Conservation (phyloP, 2,329 filamentous ascomycete species). For the Hysterium pulicare region DNA sequence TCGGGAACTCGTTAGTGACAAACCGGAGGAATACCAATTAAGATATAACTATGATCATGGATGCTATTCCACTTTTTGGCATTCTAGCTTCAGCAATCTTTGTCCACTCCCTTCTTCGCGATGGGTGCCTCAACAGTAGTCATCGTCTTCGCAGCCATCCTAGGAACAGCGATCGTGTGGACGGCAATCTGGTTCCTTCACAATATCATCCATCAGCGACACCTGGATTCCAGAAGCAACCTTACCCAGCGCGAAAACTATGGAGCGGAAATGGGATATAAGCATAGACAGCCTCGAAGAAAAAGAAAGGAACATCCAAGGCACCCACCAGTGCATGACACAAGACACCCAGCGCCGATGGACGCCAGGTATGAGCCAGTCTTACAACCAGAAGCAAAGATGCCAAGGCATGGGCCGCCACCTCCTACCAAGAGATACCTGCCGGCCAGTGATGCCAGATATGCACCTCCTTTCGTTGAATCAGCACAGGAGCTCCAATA, state of each 20-base stretch:
- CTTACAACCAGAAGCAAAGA: too few species aligned
- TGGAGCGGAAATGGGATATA: neutral
- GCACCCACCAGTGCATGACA: neutral
- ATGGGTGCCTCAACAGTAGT: neutral
- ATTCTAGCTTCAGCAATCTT: too few species aligned
- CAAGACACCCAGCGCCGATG: neutral
- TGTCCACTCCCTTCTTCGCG: too few species aligned
- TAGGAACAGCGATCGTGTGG: neutral
- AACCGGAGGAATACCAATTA: too few species aligned
- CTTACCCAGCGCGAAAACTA: neutral
- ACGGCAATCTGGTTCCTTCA: neutral
- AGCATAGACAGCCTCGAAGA: neutral
- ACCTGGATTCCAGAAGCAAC: neutral
- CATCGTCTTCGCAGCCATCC: neutral
- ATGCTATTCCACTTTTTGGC: too few species aligned
- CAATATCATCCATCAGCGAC: neutral
- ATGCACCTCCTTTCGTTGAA: too few species aligned
- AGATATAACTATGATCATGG: too few species aligned
- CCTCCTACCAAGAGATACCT: neutral
- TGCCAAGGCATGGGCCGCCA: too few species aligned
- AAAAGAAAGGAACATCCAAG: neutral
- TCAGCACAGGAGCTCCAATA: too few species aligned
- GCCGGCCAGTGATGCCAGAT: neutral
- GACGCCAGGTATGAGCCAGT: too few species aligned
- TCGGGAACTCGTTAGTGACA: too few species aligned